Base-by-base conservation (phyloP, 352 stramenopile genomes). In the Blastocystis sp. region DNA sequence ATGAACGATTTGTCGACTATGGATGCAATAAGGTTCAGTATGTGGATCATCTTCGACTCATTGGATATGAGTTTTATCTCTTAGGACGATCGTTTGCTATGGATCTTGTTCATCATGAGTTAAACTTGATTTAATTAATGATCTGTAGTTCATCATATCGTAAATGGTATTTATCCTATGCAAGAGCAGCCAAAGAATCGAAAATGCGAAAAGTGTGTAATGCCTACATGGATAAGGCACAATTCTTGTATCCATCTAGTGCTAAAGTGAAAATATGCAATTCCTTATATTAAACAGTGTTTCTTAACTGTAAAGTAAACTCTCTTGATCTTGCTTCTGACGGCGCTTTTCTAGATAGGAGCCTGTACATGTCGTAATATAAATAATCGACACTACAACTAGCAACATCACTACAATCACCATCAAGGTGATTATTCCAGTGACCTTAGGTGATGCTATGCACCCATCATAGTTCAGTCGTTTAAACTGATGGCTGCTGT, bases 1-100 rank as follows among this genome's bases (percentile, higher is more conserved):
- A 83, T 29, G 71, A 83, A 42, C 71, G 71, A 52, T 83, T 83
- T 65, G 49, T 83, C 16, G 42, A 83, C n/a, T 83, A 83, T 66
- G 71, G 71, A 43, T 83, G 71, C 71, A 83, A 83, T 46, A 83
- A 83, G 29, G 71, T 83, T 6, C 71, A 83, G 49, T 83, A 24
- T 19, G 51, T 83, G 24, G 51, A 83, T 66, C 54, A 65, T 37
- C 32, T 67, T 9, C 71, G 71, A 52, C 32, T 83, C 51, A 66
- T 66, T 37, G 71, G 71, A 1, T 83, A 83, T 66, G 71, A 83
- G 24, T 83, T 83, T 46, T 83, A 83, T 21, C 16, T 83, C 1
- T 21, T 83, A 49, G 58, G 21, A 4, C 37, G 27, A 46, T 24
- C 71, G 7, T 83, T 83, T n/a, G 21, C 46, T 3, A 65, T 83